Evolutionary conservation across 2,329 filamentous ascomycete species (phyloP).

Genomic region (Scopulariopsis brevicaulis): DNA sequence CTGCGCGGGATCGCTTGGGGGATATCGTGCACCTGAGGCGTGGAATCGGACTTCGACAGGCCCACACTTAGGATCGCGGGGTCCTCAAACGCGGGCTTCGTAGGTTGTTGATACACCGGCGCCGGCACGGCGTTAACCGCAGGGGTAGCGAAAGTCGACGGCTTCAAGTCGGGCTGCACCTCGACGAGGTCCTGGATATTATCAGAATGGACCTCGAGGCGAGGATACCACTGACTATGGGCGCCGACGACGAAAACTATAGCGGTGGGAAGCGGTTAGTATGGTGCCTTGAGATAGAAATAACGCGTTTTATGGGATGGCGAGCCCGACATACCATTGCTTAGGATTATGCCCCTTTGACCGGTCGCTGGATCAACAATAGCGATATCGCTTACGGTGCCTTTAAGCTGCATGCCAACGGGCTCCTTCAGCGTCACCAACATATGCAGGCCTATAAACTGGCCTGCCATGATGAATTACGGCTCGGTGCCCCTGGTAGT

Average conservation of each 20-base stretch:
- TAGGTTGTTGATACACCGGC: slow-evolving; percentile 11
- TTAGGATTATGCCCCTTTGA: slow-evolving; percentile 57
- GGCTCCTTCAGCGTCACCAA: slow-evolving; percentile 59
- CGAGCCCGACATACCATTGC: slow-evolving; percentile 46
- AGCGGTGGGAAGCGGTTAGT: slow-evolving; percentile 6
- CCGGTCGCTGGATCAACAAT: slow-evolving; percentile 22
- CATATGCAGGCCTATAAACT: slow-evolving; percentile 69
- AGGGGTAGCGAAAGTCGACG: slow-evolving; percentile 16
- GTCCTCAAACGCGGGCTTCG: slow-evolving; percentile 50
- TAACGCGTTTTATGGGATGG: background rate
- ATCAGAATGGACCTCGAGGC: slow-evolving; percentile 5
- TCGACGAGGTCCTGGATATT: slow-evolving; percentile 33
- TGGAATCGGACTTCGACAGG: background rate
- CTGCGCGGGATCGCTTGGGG: background rate
- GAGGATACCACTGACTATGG: slow-evolving; percentile 30
- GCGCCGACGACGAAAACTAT: slow-evolving; percentile 26
- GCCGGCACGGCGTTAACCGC: slow-evolving; percentile 13
- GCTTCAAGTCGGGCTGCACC: slow-evolving; percentile 17
- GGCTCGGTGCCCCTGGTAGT: background rate
- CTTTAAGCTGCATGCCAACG: slow-evolving; percentile 52
- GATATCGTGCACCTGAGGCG: background rate
- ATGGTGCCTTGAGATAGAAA: slow-evolving; percentile 1
- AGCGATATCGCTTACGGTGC: slow-evolving; percentile 55
- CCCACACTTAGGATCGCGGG: slow-evolving; percentile 67
- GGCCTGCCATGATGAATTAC: slow-evolving; percentile 28